Conservation (phyloP, 257 asterid genomes). For the Linaria vulgaris region DNA sequence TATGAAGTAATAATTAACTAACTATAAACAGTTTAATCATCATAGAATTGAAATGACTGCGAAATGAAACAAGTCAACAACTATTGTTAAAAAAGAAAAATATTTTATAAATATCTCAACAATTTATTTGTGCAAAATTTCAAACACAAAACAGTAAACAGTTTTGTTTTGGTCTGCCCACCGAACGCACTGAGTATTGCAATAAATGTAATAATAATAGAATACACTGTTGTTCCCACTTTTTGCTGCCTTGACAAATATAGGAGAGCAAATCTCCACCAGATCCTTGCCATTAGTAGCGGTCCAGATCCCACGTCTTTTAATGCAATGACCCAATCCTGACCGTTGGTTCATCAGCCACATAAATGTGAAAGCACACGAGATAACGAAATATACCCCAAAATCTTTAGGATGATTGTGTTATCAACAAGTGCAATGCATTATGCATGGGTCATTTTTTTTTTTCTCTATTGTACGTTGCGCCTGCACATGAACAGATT, state of each 20-base stretch:
- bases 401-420: conserved; percentile 47
- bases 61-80: too few relatives aligned
- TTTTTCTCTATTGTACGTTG: background rate
- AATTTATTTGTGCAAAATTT: too few relatives aligned
- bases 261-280: conserved; percentile 27
- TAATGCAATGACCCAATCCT: conserved; percentile 1
- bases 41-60: too few relatives aligned
- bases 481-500: background rate
- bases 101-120: too few relatives aligned
- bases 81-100: too few relatives aligned
- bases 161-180: too few relatives aligned
- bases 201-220: conserved; percentile 7
- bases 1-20: too few relatives aligned
- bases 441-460: background rate
- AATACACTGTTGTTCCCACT: conserved; percentile 19
- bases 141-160: too few relatives aligned
- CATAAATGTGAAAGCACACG: conserved; percentile 1
- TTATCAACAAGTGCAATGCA: conserved; percentile 15
- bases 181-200: too few relatives aligned
- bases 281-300: conserved; percentile 22
- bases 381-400: conserved; percentile 5
- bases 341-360: conserved; percentile 15
- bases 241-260: conserved; percentile 19
- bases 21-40: too few relatives aligned
- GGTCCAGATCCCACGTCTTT: conserved; percentile 20